Evolutionary conservation across 2,329 filamentous ascomycete genomes (phyloP).

Genomic region (Cercospora sp.): DNA sequence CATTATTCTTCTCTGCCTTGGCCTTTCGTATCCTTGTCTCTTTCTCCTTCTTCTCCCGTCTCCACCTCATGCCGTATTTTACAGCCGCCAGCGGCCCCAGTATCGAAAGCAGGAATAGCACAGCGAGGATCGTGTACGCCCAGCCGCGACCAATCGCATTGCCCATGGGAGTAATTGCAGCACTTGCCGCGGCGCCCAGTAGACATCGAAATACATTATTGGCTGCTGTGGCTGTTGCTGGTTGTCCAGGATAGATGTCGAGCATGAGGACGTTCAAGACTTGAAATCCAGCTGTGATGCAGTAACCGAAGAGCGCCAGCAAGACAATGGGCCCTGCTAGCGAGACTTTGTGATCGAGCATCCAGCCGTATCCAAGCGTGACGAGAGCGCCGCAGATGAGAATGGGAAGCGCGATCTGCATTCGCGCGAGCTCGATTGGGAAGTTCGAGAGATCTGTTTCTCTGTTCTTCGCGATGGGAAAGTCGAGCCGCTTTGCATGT

Average conservation of each 20-base stretch:
- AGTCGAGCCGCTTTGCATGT: constrained; percentile 37
- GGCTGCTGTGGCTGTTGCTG: constrained; percentile 48
- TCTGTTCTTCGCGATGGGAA: constrained; percentile 40
- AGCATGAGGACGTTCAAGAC: constrained; percentile 51
- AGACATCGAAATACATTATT: constrained; percentile 49
- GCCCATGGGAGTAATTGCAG: constrained; percentile 44
- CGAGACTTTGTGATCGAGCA: constrained; percentile 38
- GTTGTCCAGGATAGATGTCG: constrained; percentile 46
- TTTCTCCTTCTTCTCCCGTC: constrained; percentile 32
- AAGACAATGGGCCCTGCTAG: constrained; percentile 35
- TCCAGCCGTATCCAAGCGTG: constrained; percentile 47
- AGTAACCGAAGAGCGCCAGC: constrained; percentile 38
- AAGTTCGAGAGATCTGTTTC: constrained; percentile 44
- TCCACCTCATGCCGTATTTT: constrained; percentile 34
- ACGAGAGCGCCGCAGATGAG: constrained; percentile 37
- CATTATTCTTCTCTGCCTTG: not conserved
- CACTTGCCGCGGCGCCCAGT: constrained; percentile 47
- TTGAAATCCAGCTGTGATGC: constrained; percentile 46
- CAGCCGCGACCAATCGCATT: constrained; percentile 38
- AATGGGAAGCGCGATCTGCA: constrained; percentile 46
- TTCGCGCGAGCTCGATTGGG: constrained; percentile 47
- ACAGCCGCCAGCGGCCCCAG: constrained; percentile 28
- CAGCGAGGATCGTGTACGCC: constrained; percentile 42
- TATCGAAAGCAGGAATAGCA: constrained; percentile 28
- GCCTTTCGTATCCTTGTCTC: constrained; percentile 11